Evolutionary conservation across 139 green algal genomes (phyloP).

Genomic region (Chlamydomonas incerta): DNA sequence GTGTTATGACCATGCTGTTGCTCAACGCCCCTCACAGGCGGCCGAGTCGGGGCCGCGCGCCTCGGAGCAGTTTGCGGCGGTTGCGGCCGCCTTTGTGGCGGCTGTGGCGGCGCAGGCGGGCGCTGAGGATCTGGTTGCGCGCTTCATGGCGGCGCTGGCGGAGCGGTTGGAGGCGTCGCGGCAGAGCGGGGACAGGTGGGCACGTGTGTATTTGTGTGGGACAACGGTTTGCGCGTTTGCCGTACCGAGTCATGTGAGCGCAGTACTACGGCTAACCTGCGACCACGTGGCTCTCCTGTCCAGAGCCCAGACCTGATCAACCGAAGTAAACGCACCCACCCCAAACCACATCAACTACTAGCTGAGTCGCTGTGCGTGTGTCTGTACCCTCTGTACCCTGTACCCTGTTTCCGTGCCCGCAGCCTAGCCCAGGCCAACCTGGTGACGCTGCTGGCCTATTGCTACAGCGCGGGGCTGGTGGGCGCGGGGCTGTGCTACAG

Average conservation of each 20-base stretch:
- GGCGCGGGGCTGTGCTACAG: slow-evolving; percentile 64
- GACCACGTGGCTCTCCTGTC: no score
- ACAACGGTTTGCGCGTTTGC: no score
- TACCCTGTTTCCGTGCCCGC: no score
- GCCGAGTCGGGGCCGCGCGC: slow-evolving; percentile 78
- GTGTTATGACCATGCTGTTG: no score
- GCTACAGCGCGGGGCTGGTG: slow-evolving; percentile 69
- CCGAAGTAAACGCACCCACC: no score
- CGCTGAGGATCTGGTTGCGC: slow-evolving; percentile 66
- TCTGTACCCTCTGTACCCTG: no score
- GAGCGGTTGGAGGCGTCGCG: slow-evolving; percentile 47
- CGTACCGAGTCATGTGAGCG: no score
- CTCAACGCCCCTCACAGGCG: slow-evolving; percentile 44
- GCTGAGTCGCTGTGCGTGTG: no score
- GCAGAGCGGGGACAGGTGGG: slow-evolving; percentile 22
- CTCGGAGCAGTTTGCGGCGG: slow-evolving; percentile 78
- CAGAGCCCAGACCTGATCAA: no score
- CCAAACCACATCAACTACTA: no score
- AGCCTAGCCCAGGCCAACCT: slow-evolving; percentile 73
- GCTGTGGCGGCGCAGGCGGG: slow-evolving; percentile 64
- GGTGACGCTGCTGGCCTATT: slow-evolving; percentile 64
- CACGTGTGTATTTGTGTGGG: no score
- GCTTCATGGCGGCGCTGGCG: slow-evolving; percentile 65
- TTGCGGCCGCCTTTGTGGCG: slow-evolving; percentile 75
- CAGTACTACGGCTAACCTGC: no score